These are phyloP conservation scores for Phytopythium boreale DNA, from an alignment of 352 stramenopile genomes.

Conservation along the genomic window DNA sequence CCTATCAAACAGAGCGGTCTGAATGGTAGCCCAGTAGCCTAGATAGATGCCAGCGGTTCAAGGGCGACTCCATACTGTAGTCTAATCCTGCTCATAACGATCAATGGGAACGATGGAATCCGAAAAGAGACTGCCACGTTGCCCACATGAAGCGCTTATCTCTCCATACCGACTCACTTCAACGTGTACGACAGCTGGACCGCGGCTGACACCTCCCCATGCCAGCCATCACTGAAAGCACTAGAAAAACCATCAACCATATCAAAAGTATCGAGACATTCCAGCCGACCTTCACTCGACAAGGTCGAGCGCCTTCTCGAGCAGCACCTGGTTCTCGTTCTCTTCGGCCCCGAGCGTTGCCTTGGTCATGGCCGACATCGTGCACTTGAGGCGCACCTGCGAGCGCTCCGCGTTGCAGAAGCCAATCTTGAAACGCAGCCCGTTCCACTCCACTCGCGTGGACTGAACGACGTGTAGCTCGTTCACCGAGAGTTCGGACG, in stretches of 20 bases:
- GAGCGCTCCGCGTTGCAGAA: slow-evolving; percentile 23
- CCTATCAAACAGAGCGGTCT: no score
- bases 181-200: background rate
- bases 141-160: background rate
- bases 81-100: background rate
- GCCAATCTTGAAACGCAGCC: slow-evolving; percentile 19
- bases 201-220: no score
- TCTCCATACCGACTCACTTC: background rate
- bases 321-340: slow-evolving; percentile 21
- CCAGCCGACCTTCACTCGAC: slow-evolving; percentile 11
- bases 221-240: no score
- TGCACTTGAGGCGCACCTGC: slow-evolving; percentile 35
- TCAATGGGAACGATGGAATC: background rate
- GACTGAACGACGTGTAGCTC: slow-evolving; percentile 6
- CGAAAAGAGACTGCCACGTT: background rate
- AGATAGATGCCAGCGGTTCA: no score
- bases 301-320: slow-evolving; percentile 27
- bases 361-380: slow-evolving; percentile 15
- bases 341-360: slow-evolving; percentile 14
- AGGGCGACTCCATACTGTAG: no score
- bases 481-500: slow-evolving; percentile 20
- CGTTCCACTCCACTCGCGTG: slow-evolving; percentile 13
- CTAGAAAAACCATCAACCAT: no score
- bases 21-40: no score
- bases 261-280: background rate